phyloP scores from a whole-genome alignment of 345 rosid genomes.

The Streptanthus diversifolius region DNA sequence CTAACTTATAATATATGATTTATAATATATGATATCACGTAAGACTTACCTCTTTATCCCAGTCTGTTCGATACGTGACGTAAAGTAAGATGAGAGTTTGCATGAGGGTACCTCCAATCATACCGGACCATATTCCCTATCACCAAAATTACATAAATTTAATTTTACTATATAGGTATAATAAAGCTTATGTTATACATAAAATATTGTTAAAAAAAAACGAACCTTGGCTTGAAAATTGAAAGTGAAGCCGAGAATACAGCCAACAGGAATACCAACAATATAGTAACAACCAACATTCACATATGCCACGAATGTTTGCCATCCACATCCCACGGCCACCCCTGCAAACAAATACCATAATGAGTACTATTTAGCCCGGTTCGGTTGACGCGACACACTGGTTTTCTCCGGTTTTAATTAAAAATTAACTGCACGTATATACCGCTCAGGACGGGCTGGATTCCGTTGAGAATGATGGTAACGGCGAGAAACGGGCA shows the following conservation, averaged over 20 bases:
- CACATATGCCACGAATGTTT: constrained; percentile 58
- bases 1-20: not conserved
- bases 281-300: constrained; percentile 59
- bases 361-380: not conserved
- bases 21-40: not conserved
- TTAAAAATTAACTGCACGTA: not conserved
- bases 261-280: constrained; percentile 53
- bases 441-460: constrained; percentile 67
- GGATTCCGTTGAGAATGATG: constrained; percentile 60
- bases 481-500: constrained; percentile 62
- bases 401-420: not conserved
- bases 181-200: not conserved
- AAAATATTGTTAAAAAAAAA: not conserved
- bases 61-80: constrained; percentile 48
- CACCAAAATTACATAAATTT: not conserved
- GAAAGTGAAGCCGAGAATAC: constrained; percentile 55
- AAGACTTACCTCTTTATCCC: constrained; percentile 49
- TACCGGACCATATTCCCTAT: constrained; percentile 62
- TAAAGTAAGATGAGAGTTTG: constrained; percentile 54
- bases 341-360: constrained; percentile 43
- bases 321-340: constrained; percentile 84
- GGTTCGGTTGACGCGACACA: not conserved
- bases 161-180: not conserved
- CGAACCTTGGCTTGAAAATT: constrained; percentile 49
- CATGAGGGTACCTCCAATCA: constrained; percentile 61